Conservation (phyloP, 208 protist genomes). For the Herpetomonas samuelpessoai region DNA sequence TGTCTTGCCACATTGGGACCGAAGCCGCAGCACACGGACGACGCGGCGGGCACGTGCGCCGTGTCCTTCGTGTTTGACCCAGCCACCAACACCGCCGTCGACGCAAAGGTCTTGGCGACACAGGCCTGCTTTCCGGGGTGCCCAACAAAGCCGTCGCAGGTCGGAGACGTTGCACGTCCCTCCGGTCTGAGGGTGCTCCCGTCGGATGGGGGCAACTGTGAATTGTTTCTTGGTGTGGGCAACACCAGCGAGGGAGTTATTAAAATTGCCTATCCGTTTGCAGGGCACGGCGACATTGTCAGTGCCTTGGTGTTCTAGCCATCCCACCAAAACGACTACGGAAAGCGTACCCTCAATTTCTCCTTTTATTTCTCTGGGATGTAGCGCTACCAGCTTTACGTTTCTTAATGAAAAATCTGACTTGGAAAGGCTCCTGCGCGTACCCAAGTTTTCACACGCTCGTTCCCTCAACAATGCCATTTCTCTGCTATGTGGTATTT, state of each 20-base stretch:
- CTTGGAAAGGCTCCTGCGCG: not conserved
- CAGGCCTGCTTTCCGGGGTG: not conserved
- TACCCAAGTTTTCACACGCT: not conserved
- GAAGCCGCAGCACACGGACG: not conserved
- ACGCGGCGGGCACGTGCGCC: not conserved
- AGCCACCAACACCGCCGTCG: not conserved
- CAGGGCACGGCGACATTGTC: slow-evolving; percentile 3
- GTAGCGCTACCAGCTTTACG: not conserved
- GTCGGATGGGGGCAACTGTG: not conserved
- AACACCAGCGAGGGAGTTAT: not conserved
- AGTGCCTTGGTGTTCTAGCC: not conserved
- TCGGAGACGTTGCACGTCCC: not conserved
- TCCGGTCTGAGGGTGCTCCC: too few relatives aligned
- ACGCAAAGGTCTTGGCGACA: not conserved
- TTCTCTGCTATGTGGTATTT: too few relatives aligned
- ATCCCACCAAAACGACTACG: not conserved
- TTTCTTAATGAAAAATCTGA: not conserved
- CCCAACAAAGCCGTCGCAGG: not conserved
- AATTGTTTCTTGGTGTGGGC: not conserved
- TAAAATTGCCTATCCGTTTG: not conserved
- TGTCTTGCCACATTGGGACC: not conserved
- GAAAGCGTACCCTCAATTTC: too few relatives aligned
- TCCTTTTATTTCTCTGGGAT: not conserved
- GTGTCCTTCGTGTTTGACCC: slow-evolving; percentile 7
- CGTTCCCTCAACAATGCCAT: not conserved